phyloP scores from a whole-genome alignment of 2,329 filamentous ascomycete species.

The Ceratocystis eucalypticola region DNA sequence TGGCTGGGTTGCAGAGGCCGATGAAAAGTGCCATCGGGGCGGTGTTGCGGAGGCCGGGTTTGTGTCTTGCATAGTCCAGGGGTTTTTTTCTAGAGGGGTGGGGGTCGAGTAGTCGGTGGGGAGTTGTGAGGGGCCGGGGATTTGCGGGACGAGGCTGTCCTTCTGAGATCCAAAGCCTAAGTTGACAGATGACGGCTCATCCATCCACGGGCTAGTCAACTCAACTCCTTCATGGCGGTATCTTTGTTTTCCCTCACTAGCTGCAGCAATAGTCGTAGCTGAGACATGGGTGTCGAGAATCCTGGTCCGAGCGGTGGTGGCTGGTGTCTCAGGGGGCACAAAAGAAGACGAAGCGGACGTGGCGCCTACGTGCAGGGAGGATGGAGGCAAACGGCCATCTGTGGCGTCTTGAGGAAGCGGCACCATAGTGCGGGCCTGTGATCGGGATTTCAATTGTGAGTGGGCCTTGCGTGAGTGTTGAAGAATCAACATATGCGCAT shows the following conservation, averaged over 20 bases:
- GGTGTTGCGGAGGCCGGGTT: conserved; percentile 2
- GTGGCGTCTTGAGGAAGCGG: conserved; percentile 1
- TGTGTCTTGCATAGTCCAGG: conserved; percentile 14
- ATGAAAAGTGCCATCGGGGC: not conserved
- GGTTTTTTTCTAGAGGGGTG: conserved; percentile 13
- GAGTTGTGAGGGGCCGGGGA: conserved; percentile 18
- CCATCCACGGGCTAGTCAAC: conserved; percentile 17
- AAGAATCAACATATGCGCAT: conserved; percentile 8
- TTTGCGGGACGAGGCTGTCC: conserved; percentile 5
- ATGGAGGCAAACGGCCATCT: not conserved
- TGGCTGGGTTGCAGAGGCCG: not conserved
- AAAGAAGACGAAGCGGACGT: conserved; percentile 8
- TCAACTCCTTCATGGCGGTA: not conserved
- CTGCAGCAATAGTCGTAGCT: conserved; percentile 1
- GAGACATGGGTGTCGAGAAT: conserved; percentile 14
- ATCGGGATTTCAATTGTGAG: not conserved
- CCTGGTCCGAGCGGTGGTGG: conserved; percentile 18
- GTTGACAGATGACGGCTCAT: conserved; percentile 17
- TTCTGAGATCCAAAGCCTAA: conserved; percentile 13
- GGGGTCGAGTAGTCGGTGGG: conserved; percentile 14
- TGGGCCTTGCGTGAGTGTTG: conserved; percentile 2
- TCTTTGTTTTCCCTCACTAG: not conserved
- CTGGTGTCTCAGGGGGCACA: conserved; percentile 18
- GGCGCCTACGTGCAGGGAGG: conserved; percentile 5
- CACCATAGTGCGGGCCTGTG: not conserved